phyloP scores from a whole-genome alignment of 2,329 filamentous ascomycete species.

The Karstenula rhodostoma region DNA sequence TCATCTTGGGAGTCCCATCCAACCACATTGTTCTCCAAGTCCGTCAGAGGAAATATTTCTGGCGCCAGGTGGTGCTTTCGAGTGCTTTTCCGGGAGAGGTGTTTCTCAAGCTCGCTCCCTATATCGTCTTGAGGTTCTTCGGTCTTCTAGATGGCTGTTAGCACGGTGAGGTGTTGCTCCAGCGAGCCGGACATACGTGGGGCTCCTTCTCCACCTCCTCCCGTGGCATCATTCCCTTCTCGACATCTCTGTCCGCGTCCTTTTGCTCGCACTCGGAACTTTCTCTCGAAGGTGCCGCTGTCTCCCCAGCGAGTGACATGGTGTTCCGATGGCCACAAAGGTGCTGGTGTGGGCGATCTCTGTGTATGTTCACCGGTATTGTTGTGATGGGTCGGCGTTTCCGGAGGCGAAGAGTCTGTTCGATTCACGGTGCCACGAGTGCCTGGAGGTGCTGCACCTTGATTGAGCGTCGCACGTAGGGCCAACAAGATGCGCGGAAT shows the following conservation, averaged over 20 bases:
- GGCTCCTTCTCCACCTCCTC: conserved; percentile 14
- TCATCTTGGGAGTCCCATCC: conserved; percentile 49
- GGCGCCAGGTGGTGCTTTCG: conserved; percentile 35
- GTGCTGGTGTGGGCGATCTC: neutral
- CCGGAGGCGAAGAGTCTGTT: neutral
- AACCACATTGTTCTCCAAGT: conserved; percentile 45
- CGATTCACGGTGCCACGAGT: neutral
- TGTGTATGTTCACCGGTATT: neutral
- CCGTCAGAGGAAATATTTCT: conserved; percentile 42
- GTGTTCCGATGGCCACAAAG: neutral
- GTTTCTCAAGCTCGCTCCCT: conserved; percentile 39
- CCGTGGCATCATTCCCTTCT: conserved; percentile 26
- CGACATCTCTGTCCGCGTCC: conserved; percentile 10
- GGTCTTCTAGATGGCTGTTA: conserved; percentile 20
- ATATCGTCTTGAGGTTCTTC: conserved; percentile 26
- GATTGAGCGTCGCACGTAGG: neutral
- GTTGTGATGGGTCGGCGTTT: neutral
- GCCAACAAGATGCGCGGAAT: neutral
- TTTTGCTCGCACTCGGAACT: conserved; percentile 30
- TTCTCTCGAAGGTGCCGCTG: conserved; percentile 29
- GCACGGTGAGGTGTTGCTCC: neutral
- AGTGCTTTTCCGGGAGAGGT: conserved; percentile 41
- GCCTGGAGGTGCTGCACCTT: neutral
- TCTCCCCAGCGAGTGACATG: conserved; percentile 31
- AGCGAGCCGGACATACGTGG: conserved; percentile 17